These are phyloP conservation scores for Hansenula anomala DNA, from an alignment of 1,139 yeast species.

Conservation along the genomic window DNA sequence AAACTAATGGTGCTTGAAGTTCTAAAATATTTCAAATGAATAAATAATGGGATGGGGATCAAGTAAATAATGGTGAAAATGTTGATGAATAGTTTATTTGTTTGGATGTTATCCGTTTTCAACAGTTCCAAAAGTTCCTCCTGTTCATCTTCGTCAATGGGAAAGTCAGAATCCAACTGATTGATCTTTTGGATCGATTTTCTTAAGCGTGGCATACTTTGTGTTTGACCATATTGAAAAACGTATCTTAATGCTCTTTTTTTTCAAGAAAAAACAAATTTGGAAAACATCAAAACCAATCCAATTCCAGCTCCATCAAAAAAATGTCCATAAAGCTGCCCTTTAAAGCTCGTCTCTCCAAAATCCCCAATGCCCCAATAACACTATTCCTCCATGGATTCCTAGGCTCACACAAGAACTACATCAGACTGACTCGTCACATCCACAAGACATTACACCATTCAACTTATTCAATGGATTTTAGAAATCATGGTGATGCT, in stretches of 20 bases:
- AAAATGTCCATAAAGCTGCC: no score
- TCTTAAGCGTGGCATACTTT: slow-evolving; percentile 16
- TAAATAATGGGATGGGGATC: slow-evolving; percentile 15
- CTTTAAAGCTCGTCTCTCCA: background rate
- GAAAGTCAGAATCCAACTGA: slow-evolving; percentile 6
- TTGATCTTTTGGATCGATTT: slow-evolving; percentile 7
- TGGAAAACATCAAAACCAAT: no score
- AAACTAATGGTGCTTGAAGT: slow-evolving; percentile 6
- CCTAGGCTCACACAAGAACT: slow-evolving; percentile 36
- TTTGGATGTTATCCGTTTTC: slow-evolving; percentile 6
- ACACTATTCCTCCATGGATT: slow-evolving; percentile 36
- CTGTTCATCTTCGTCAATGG: slow-evolving; percentile 16
- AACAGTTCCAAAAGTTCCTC: slow-evolving; percentile 14
- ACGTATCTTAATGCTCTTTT: no score
- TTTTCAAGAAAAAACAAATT: no score
- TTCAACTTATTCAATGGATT: slow-evolving; percentile 26
- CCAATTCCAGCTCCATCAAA: no score
- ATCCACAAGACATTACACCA: slow-evolving; percentile 3
- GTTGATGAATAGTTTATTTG: slow-evolving; percentile 12
- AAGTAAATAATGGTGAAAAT: slow-evolving; percentile 10
- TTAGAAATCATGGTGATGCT: slow-evolving; percentile 40
- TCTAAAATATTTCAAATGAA: slow-evolving; percentile 10
- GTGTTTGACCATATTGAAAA: no score
- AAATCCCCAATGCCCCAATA: background rate
- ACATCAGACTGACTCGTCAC: slow-evolving; percentile 18